These are phyloP conservation scores for Dalbergia cochinchinensis DNA, from an alignment of 306 rosid genomes.

Conservation along the genomic window DNA sequence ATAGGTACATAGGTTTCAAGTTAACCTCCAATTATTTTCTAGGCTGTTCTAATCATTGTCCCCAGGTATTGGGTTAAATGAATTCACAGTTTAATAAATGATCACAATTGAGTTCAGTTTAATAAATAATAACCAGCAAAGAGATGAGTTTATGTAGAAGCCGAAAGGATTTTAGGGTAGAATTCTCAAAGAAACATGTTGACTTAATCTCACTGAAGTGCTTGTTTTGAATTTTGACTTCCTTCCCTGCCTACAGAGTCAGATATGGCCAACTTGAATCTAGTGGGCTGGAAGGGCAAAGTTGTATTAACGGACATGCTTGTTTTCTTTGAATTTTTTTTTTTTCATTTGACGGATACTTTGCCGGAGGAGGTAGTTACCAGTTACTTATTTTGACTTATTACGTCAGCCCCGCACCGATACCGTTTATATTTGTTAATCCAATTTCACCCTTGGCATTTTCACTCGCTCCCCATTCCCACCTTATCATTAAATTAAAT, in stretches of 20 bases:
- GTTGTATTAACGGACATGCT: no score
- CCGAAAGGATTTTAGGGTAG: not conserved
- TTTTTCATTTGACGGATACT: not conserved
- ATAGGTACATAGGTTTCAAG: no score
- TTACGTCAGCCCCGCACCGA: not conserved
- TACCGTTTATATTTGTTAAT: not conserved
- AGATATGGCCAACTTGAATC: not conserved
- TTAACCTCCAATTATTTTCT: no score
- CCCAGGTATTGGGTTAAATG: no score
- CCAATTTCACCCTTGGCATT: not conserved
- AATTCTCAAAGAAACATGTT: not conserved
- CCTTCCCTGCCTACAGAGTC: not conserved
- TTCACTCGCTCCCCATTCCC: not conserved
- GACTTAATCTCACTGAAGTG: not conserved
- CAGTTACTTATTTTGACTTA: slow-evolving; percentile 12
- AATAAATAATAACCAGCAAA: not conserved
- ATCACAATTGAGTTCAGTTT: no score
- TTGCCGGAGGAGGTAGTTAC: no score
- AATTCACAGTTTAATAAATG: no score
- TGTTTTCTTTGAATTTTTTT: not conserved
- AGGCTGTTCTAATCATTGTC: no score
- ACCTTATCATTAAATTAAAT: not conserved
- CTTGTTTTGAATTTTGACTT: slow-evolving; percentile 31
- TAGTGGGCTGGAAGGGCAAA: not conserved
- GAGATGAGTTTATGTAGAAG: not conserved